Percentiles rank a stretch among this genome's conserved stretches.
Evolutionary conservation across 805 yeast species (phyloP).

Genomic region (Wickerhamomyces silvicola): DNA sequence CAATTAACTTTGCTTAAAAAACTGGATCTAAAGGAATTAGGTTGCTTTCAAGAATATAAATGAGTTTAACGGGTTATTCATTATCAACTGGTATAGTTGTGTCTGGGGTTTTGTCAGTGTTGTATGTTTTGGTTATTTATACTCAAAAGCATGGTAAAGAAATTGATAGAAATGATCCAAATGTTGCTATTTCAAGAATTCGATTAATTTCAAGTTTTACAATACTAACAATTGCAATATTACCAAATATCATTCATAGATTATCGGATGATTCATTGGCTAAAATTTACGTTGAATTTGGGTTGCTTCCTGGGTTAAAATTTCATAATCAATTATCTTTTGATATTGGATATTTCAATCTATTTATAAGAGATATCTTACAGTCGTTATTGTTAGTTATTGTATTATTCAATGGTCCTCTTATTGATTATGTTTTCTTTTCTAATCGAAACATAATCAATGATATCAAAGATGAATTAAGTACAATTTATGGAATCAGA

Average conservation of each 20-base stretch:
- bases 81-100: slow-evolving; percentile 16
- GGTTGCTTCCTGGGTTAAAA: slow-evolving; percentile 31
- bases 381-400: slow-evolving; percentile 26
- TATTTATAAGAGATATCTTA: slow-evolving; percentile 8
- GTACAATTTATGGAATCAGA: slow-evolving; percentile 38
- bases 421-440: slow-evolving; percentile 28
- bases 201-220: slow-evolving; percentile 25
- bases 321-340: slow-evolving; percentile 4
- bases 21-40: too few relatives aligned
- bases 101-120: slow-evolving; percentile 31
- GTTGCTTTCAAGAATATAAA: too few relatives aligned
- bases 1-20: too few relatives aligned
- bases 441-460: slow-evolving; percentile 2
- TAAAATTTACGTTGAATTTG: slow-evolving; percentile 19
- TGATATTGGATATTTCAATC: slow-evolving; percentile 6
- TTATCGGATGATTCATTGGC: slow-evolving; percentile 4
- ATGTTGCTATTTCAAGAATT: slow-evolving; percentile 37
- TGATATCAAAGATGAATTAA: slow-evolving; percentile 20
- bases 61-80: too few relatives aligned
- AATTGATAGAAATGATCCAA: slow-evolving; percentile 34
- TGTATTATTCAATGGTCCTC: slow-evolving; percentile 44
- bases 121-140: slow-evolving; percentile 42
- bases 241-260: slow-evolving; percentile 8
- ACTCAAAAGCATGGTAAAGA: slow-evolving; percentile 13
- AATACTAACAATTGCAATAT: not conserved